A percentile compares a stretch with the other conserved stretches of the same genome.
Evolutionary conservation across 371 early-diverging fungal genomes (phyloP).

Genomic region (Apophysomyces elegans): DNA sequence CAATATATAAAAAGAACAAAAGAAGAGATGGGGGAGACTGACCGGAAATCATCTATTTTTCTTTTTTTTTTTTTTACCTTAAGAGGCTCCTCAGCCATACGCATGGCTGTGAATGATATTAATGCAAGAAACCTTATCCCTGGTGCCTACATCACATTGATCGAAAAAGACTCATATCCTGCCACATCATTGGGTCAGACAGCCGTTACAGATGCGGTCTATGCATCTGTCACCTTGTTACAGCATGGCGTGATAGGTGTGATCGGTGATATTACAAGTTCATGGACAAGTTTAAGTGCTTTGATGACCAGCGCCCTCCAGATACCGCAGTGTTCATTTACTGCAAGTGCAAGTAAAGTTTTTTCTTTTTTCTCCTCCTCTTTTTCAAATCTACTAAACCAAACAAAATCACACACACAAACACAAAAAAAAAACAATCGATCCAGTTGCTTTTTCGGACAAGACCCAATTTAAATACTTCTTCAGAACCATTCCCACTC

Average conservation of each 20-base stretch:
- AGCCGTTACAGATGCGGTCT: conserved; percentile 59
- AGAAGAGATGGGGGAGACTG: too few species aligned
- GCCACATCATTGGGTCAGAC: conserved; percentile 46
- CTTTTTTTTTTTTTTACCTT: neutral
- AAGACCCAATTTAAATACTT: conserved; percentile 51
- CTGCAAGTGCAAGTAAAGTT: conserved; percentile 47
- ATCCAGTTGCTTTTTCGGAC: conserved; percentile 47
- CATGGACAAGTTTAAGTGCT: conserved; percentile 57
- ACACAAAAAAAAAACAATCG: too few species aligned
- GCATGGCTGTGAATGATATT: conserved; percentile 63
- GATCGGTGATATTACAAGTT: conserved; percentile 60
- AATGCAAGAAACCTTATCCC: conserved; percentile 57
- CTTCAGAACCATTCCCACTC: conserved; percentile 60
- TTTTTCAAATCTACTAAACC: neutral
- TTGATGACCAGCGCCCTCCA: conserved; percentile 57
- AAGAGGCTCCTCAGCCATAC: conserved; percentile 67
- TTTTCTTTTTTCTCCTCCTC: neutral
- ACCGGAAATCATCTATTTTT: neutral
- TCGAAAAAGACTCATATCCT: conserved; percentile 67
- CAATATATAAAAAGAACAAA: too few species aligned
- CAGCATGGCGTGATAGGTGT: conserved; percentile 61
- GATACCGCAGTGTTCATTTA: conserved; percentile 61
- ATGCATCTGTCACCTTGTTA: conserved; percentile 59
- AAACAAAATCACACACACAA: neutral
- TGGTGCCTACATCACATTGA: conserved; percentile 59